phyloP scores from a whole-genome alignment of 371 early-diverging fungal species.

The Apophysomyces variabilis region DNA sequence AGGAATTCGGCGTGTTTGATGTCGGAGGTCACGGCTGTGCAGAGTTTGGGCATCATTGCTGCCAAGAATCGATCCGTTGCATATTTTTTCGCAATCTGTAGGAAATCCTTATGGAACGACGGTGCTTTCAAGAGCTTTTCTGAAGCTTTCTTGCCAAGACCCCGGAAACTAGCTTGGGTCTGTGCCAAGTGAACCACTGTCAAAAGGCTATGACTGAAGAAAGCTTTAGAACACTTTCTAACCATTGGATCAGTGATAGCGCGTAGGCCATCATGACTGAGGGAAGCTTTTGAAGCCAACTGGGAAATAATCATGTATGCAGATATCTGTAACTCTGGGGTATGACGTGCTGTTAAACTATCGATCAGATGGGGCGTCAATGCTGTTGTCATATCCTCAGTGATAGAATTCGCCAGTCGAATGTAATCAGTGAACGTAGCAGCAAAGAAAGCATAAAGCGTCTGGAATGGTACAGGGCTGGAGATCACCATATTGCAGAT shows the following conservation, averaged over 20 bases:
- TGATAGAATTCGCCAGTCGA: constrained; percentile 49
- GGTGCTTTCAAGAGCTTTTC: constrained; percentile 37
- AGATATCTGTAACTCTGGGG: constrained; percentile 62
- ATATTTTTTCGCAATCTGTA: constrained; percentile 56
- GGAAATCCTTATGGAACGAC: constrained; percentile 36
- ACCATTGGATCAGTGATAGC: constrained; percentile 53
- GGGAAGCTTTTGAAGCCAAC: constrained; percentile 55
- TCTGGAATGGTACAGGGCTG: constrained; percentile 51
- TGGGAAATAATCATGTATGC: constrained; percentile 75
- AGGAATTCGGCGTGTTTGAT: constrained; percentile 44
- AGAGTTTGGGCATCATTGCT: constrained; percentile 38
- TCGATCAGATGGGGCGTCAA: constrained; percentile 67
- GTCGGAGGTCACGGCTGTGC: constrained; percentile 30
- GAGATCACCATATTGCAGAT: constrained; percentile 63
- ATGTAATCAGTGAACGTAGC: constrained; percentile 67
- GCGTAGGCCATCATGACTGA: constrained; percentile 55
- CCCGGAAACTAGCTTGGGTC: constrained; percentile 58
- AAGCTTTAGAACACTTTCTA: constrained; percentile 31
- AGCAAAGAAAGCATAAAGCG: constrained; percentile 70
- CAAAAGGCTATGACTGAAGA: constrained; percentile 53
- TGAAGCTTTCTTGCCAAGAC: constrained; percentile 48
- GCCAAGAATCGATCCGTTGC: constrained; percentile 58
- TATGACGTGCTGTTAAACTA: constrained; percentile 47
- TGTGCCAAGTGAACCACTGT: constrained; percentile 71
- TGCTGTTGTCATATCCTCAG: constrained; percentile 48